Conservation (phyloP, 2,329 filamentous ascomycete species). For the Fusarium metavorans region DNA sequence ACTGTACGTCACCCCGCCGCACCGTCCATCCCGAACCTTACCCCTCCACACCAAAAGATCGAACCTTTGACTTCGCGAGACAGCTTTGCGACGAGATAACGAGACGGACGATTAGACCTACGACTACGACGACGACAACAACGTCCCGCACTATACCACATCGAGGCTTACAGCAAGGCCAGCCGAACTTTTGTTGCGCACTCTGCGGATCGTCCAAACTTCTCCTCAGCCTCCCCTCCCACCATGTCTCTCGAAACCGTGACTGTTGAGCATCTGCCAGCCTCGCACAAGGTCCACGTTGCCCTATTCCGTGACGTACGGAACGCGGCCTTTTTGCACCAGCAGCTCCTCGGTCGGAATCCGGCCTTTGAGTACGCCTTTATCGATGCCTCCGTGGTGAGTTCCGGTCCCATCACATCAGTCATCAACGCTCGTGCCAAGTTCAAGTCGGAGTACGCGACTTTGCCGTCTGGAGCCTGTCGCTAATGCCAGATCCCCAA, state of each 20-base stretch:
- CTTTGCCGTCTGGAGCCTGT: background rate
- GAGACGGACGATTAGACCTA: background rate
- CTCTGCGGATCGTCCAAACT: background rate
- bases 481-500: conserved; percentile 13
- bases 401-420: conserved; percentile 41
- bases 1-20: conserved; percentile 21
- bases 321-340: conserved; percentile 82
- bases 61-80: conserved; percentile 15
- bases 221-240: conserved; percentile 18
- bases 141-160: conserved; percentile 14
- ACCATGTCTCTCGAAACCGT: conserved; percentile 73
- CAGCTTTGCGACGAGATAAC: conserved; percentile 2
- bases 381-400: conserved; percentile 84
- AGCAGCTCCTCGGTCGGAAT: conserved; percentile 88
- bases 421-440: background rate
- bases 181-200: conserved; percentile 13
- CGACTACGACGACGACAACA: background rate
- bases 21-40: conserved; percentile 30
- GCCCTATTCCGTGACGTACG: conserved; percentile 80
- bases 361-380: conserved; percentile 92
- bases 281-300: conserved; percentile 75
- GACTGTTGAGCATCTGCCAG: conserved; percentile 79
- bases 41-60: conserved; percentile 42
- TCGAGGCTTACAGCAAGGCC: background rate
- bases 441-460: conserved; percentile 21